Evolutionary conservation across 73 alveolate genomes (phyloP).

Genomic region (Paramecium octaurelia): DNA sequence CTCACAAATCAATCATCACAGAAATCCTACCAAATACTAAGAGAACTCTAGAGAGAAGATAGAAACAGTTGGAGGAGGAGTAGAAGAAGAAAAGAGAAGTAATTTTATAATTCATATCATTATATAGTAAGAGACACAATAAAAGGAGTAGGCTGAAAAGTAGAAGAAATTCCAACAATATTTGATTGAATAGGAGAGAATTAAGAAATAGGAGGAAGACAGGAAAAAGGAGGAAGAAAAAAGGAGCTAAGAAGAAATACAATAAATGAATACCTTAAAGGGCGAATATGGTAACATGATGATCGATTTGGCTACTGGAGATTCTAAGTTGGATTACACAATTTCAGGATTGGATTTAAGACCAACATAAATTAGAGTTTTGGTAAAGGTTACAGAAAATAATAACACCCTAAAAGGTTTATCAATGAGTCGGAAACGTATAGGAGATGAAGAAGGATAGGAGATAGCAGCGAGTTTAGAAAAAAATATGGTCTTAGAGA

Average conservation of each 20-base stretch:
- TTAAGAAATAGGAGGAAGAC: not conserved
- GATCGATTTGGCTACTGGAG: conserved; percentile 36
- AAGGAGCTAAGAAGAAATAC: conserved; percentile 45
- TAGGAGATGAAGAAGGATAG: conserved; percentile 53
- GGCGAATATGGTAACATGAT: conserved; percentile 63
- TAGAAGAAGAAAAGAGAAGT: conserved; percentile 50
- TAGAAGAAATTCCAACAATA: not conserved
- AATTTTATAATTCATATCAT: not conserved
- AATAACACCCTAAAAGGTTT: conserved; percentile 55
- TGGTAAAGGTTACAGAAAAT: conserved; percentile 57
- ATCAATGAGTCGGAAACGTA: conserved; percentile 55
- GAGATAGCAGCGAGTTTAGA: conserved; percentile 58
- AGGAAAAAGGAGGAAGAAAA: conserved; percentile 42
- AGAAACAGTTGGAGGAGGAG: conserved; percentile 51
- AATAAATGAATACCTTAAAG: conserved; percentile 47
- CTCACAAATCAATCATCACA: not conserved
- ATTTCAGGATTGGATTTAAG: conserved; percentile 61
- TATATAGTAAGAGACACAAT: not conserved
- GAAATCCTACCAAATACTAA: conserved; percentile 63
- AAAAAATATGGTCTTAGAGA: conserved; percentile 63
- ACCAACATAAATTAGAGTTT: conserved; percentile 53
- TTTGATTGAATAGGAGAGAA: not conserved
- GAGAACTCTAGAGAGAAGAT: conserved; percentile 52
- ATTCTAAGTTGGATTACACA: conserved; percentile 55
- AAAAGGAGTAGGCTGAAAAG: not conserved